Base-by-base conservation (phyloP, 345 rosid genomes). In the Populus davidiana region DNA sequence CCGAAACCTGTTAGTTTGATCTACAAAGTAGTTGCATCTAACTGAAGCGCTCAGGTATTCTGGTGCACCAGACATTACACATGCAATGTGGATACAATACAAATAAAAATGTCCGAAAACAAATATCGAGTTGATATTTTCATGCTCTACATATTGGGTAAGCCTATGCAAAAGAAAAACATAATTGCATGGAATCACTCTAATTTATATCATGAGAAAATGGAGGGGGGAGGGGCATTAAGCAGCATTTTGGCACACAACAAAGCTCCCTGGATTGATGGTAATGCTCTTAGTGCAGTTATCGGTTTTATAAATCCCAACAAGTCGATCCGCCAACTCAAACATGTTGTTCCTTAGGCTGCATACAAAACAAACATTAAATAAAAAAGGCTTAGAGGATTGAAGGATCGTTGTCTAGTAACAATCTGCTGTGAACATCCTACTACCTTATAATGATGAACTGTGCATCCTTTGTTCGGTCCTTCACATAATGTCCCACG, bases 291-390 rank as follows among this genome's bases (percentile, higher is more conserved):
- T 93, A 0, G 99, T 93, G 81, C 99, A 96, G 72, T 96, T 93
- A 82, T 93, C 98, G 6, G 99, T 93, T 84, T 96, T 96, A 85
- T 93, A 93, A 78, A 96, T 96, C 63, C 98, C 98, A 18, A 94
- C 96, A 64, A 94, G 90, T 68, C 96, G 90, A 87, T 92, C 97
- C 8, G 98, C 97, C 84, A 92, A 83, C 90, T 96, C 99, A 76
- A 96, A 96, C 99, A 96, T 96, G 88, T 96, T 96, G 91, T 96
- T 96, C 78, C 98, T 85, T 35, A 96, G 90, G 85, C 99, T 96
- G 97, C 88, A 89, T 20, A 59, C 39, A 27, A 5, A 21, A 36
- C 2, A 64, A 66, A 62, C 20, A 59, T 47, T 41, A 23, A 21
- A 63, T 18, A 61, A 8, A 47, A 44, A 14, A 44, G 14, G 21